phyloP scores from a whole-genome alignment of 1,284 basidiomycete species.

The Marasmius fiardii region DNA sequence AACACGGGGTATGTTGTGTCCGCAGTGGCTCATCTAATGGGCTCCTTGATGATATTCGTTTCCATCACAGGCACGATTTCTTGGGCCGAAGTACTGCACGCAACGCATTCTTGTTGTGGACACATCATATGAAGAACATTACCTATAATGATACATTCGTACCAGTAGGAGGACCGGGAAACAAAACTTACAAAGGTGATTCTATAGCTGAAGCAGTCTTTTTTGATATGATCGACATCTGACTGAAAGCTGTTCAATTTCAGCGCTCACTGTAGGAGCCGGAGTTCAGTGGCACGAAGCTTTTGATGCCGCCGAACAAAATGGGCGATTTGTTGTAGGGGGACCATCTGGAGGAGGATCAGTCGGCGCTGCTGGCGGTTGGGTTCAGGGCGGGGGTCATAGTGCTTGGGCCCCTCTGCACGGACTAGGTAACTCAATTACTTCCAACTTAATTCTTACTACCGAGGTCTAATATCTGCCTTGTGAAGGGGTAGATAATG shows the following conservation, averaged over 20 bases:
- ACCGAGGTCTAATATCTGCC: not conserved
- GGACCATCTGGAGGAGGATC: conserved; percentile 33
- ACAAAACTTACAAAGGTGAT: conserved; percentile 16
- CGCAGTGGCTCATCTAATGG: not conserved
- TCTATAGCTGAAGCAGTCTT: no score
- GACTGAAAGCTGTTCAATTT: not conserved
- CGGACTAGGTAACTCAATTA: conserved; percentile 38
- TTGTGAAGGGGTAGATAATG: conserved; percentile 38
- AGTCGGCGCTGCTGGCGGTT: conserved; percentile 13
- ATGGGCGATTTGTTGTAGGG: conserved; percentile 33
- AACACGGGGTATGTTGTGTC: conserved; percentile 38
- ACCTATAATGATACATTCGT: conserved; percentile 27
- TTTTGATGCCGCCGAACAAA: conserved; percentile 28
- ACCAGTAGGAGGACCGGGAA: conserved; percentile 24
- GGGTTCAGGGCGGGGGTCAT: conserved; percentile 11
- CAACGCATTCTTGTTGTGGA: conserved; percentile 37
- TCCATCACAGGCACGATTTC: conserved; percentile 27
- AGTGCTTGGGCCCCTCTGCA: conserved; percentile 29
- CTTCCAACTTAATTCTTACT: not conserved
- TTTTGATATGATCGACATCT: no score
- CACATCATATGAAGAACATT: conserved; percentile 34
- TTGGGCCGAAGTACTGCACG: conserved; percentile 34
- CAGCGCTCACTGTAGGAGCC: conserved; percentile 31
- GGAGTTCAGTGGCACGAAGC: conserved; percentile 35
- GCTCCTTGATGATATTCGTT: no score